Conservation (phyloP, 2,329 filamentous ascomycete genomes). For the Neofusicoccum laricinum region DNA sequence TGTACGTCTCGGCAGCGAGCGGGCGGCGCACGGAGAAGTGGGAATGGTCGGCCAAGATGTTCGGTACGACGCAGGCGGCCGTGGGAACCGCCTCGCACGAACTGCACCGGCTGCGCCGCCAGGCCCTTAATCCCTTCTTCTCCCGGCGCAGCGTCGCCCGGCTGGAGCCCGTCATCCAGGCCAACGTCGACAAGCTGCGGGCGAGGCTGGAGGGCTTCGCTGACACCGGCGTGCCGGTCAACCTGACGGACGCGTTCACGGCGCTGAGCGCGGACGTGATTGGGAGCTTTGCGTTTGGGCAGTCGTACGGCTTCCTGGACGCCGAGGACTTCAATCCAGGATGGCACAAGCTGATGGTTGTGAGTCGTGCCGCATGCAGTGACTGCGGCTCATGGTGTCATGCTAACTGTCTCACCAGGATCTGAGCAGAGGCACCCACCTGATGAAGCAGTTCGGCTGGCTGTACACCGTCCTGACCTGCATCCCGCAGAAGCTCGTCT, state of each 20-base stretch:
- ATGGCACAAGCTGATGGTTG: constrained; percentile 24
- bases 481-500: constrained; percentile 22
- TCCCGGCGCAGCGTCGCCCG: constrained; percentile 24
- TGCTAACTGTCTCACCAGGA: constrained; percentile 18
- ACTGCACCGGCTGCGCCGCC: constrained; percentile 31
- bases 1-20: constrained; percentile 30
- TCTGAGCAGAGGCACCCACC: constrained; percentile 25
- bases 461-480: constrained; percentile 18
- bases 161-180: constrained; percentile 24
- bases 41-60: constrained; percentile 23
- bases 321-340: constrained; percentile 21
- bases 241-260: constrained; percentile 24
- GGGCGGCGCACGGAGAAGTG: constrained; percentile 23
- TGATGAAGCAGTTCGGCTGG: constrained; percentile 27
- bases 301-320: constrained; percentile 22
- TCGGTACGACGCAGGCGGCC: constrained; percentile 26
- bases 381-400: too few relatives aligned
- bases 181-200: constrained; percentile 18
- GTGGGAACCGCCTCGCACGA: constrained; percentile 27
- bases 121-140: constrained; percentile 36
- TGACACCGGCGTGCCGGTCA: constrained; percentile 18
- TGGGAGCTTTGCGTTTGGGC: constrained; percentile 22
- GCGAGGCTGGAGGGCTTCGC: constrained; percentile 15
- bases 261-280: constrained; percentile 19
- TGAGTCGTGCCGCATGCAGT: neutral